These are phyloP conservation scores for Gynandropsis gynandra DNA, from an alignment of 345 rosid genomes.

Conservation along the genomic window DNA sequence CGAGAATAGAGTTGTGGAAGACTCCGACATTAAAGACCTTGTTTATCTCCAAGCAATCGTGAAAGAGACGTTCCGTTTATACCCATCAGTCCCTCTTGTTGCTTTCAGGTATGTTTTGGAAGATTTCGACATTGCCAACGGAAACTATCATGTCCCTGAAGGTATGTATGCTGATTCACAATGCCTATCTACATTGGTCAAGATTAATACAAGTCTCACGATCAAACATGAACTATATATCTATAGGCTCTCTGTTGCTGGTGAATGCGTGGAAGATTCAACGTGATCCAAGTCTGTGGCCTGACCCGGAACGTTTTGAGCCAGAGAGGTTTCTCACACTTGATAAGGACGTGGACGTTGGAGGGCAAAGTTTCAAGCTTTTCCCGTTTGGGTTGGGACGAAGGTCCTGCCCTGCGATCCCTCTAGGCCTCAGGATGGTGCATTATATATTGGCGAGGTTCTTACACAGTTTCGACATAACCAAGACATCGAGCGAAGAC, in stretches of 20 bases:
- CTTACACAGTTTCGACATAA: slow-evolving; percentile 32
- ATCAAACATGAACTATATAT: too few relatives aligned
- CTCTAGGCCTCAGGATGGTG: slow-evolving; percentile 28
- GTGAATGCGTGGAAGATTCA: slow-evolving; percentile 14
- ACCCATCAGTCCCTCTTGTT: slow-evolving; percentile 28
- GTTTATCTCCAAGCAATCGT: slow-evolving; percentile 34
- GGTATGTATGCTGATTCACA: slow-evolving; percentile 15
- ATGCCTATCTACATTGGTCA: too few relatives aligned
- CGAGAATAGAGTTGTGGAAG: slow-evolving; percentile 28
- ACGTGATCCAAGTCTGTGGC: slow-evolving; percentile 11
- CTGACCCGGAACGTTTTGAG: slow-evolving; percentile 19
- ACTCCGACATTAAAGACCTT: slow-evolving; percentile 34
- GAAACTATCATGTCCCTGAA: slow-evolving; percentile 25
- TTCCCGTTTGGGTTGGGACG: slow-evolving; percentile 34
- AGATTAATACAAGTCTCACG: too few relatives aligned
- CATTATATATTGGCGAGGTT: slow-evolving; percentile 34
- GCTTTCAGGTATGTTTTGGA: slow-evolving; percentile 27
- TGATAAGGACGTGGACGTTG: slow-evolving; percentile 17
- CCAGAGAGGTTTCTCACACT: slow-evolving; percentile 36
- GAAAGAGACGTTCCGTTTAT: slow-evolving; percentile 41
- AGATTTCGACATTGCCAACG: slow-evolving; percentile 25
- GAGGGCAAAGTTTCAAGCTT: slow-evolving; percentile 31
- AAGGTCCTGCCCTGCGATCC: slow-evolving; percentile 31
- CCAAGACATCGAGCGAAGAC: slow-evolving; percentile 12
- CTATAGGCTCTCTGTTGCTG: slow-evolving; percentile 1